These are phyloP conservation scores for Calonectria honghensis DNA, from an alignment of 2,329 filamentous ascomycete species.

Conservation along the genomic window DNA sequence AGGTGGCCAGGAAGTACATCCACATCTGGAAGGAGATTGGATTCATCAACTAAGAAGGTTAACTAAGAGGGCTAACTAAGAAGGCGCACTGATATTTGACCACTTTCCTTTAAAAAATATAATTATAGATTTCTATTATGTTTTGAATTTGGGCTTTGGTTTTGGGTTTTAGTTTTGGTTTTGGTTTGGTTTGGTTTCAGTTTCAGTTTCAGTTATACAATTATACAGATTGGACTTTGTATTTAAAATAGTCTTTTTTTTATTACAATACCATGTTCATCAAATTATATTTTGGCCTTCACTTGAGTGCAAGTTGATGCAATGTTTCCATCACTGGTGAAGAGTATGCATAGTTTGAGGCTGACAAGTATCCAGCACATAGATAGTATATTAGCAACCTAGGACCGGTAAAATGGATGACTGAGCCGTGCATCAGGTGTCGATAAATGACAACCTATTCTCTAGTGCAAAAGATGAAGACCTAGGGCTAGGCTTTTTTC, in stretches of 20 bases:
- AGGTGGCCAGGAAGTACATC: constrained; percentile 47
- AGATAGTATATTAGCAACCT: neutral
- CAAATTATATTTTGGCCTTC: neutral
- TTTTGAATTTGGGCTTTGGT: neutral
- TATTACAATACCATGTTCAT: neutral
- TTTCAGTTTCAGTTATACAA: neutral
- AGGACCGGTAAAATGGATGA: neutral
- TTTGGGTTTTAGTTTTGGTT: neutral
- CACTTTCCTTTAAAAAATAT: neutral
- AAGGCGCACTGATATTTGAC: neutral
- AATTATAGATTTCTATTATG: constrained; percentile 5
- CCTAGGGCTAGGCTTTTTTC: neutral
- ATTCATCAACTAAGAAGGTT: constrained; percentile 41
- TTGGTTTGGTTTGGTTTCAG: neutral
- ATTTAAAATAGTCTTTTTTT: constrained; percentile 1
- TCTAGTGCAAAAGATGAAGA: no score
- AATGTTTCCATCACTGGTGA: no score
- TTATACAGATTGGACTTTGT: neutral
- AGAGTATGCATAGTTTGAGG: neutral
- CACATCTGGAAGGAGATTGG: constrained; percentile 52
- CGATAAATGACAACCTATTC: neutral
- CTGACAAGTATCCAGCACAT: neutral
- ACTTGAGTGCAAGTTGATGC: neutral
- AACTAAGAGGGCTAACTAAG: no score
- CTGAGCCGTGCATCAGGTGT: neutral